Evolutionary conservation across 2,329 filamentous ascomycete species (phyloP).

Genomic region (Phoma sp.): DNA sequence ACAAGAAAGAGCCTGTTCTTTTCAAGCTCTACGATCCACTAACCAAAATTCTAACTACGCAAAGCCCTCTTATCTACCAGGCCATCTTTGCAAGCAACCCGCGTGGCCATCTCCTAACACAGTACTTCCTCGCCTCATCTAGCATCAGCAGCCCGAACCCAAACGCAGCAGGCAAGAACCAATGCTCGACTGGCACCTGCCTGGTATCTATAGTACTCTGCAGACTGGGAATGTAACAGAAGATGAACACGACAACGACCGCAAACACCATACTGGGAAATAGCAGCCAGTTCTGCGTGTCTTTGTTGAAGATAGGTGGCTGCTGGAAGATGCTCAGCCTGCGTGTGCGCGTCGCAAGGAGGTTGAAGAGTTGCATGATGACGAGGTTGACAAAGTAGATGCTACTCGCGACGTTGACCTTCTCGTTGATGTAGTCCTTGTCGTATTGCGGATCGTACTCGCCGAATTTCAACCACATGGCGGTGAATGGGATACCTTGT

Average conservation of each 20-base stretch:
- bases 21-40: neutral
- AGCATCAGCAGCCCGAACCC: slow-evolving; percentile 68
- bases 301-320: slow-evolving; percentile 68
- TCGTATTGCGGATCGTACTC: slow-evolving; percentile 34
- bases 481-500: slow-evolving; percentile 69
- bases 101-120: slow-evolving; percentile 64
- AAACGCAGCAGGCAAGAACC: slow-evolving; percentile 78
- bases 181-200: slow-evolving; percentile 72
- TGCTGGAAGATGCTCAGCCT: slow-evolving; percentile 72
- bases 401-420: slow-evolving; percentile 70
- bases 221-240: slow-evolving; percentile 69
- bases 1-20: neutral
- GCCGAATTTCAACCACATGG: slow-evolving; percentile 65
- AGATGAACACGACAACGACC: slow-evolving; percentile 71
- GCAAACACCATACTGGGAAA: slow-evolving; percentile 75
- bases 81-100: slow-evolving; percentile 66
- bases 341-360: slow-evolving; percentile 70
- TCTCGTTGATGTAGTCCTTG: slow-evolving; percentile 45
- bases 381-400: slow-evolving; percentile 84
- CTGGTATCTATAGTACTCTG: slow-evolving; percentile 67
- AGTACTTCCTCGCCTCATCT: slow-evolving; percentile 71
- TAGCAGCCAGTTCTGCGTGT: slow-evolving; percentile 72
- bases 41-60: no score
- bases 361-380: slow-evolving; percentile 82
- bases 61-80: slow-evolving; percentile 57